Conservation (phyloP, 768 basidiomycete species). For the Bullera alba region DNA sequence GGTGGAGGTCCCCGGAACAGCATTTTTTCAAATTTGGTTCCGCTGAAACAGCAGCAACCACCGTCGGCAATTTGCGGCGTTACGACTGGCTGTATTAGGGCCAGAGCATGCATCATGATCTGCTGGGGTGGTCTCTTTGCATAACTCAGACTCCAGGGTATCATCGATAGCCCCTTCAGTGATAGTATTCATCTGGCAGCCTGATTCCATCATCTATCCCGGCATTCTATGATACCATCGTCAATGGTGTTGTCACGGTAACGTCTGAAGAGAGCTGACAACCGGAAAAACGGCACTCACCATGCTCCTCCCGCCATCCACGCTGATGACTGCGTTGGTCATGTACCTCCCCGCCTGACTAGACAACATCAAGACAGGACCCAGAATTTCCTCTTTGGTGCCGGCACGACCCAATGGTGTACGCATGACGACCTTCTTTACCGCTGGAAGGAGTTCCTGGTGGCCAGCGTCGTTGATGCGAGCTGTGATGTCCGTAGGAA, state of each 20-base stretch:
- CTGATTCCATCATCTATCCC: constrained; percentile 19
- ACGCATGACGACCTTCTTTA: not conserved
- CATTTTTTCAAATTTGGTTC: too few species aligned
- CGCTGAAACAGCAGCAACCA: too few species aligned
- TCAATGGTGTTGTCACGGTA: not conserved
- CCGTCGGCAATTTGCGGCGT: too few species aligned
- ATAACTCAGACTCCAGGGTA: too few species aligned
- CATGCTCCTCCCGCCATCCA: constrained; percentile 21
- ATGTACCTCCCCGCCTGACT: constrained; percentile 26
- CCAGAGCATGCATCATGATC: too few species aligned
- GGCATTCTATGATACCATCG: constrained; percentile 3
- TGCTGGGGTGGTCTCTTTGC: too few species aligned
- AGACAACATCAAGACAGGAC: constrained; percentile 26
- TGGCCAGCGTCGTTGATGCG: not conserved
- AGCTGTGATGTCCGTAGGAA: constrained; percentile 27
- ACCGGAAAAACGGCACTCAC: not conserved
- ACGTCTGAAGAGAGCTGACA: not conserved
- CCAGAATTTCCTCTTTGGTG: constrained; percentile 25
- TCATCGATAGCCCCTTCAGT: too few species aligned
- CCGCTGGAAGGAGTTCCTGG: not conserved
- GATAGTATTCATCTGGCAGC: constrained; percentile 14
- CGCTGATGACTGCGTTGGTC: constrained; percentile 22
- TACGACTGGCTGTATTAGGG: too few species aligned
- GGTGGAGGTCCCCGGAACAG: too few species aligned
- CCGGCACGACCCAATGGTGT: constrained; percentile 16